phyloP scores from a whole-genome alignment of 2,329 filamentous ascomycete species.

The Escovopsis weberi region DNA sequence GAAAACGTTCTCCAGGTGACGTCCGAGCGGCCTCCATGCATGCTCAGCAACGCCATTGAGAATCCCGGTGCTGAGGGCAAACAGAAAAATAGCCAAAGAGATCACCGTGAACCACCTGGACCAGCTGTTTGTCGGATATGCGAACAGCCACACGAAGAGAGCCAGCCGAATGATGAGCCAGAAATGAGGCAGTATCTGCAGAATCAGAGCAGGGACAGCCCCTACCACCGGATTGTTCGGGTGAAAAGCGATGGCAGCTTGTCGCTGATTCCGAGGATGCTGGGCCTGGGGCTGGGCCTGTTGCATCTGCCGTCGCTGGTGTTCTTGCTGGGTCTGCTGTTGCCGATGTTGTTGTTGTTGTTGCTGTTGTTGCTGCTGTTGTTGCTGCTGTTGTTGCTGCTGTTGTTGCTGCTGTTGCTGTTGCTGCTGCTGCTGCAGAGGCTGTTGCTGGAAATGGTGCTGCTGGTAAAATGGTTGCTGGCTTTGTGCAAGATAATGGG shows the following conservation, averaged over 20 bases:
- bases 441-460: neutral
- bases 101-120: conserved; percentile 42
- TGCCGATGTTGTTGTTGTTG: conserved; percentile 15
- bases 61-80: conserved; percentile 45
- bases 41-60: conserved; percentile 41
- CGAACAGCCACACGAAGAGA: conserved; percentile 52
- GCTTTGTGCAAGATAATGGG: conserved; percentile 5
- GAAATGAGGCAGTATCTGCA: conserved; percentile 41
- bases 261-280: conserved; percentile 8
- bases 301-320: conserved; percentile 11
- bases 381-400: conserved; percentile 10
- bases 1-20: conserved; percentile 45
- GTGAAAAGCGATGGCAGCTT: conserved; percentile 15
- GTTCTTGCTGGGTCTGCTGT: conserved; percentile 9
- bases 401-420: conserved; percentile 13
- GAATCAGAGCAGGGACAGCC: conserved; percentile 18
- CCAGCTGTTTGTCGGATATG: conserved; percentile 42
- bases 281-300: conserved; percentile 17
- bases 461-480: conserved; percentile 10
- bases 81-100: conserved; percentile 37
- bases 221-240: conserved; percentile 24
- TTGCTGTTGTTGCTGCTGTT: conserved; percentile 10
- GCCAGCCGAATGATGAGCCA: conserved; percentile 45
- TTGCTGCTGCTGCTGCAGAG: conserved; percentile 5
- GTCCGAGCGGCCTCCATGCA: conserved; percentile 40